Evolutionary conservation across 1,284 basidiomycete genomes (phyloP).

Genomic region (Neonothopanus nambi): DNA sequence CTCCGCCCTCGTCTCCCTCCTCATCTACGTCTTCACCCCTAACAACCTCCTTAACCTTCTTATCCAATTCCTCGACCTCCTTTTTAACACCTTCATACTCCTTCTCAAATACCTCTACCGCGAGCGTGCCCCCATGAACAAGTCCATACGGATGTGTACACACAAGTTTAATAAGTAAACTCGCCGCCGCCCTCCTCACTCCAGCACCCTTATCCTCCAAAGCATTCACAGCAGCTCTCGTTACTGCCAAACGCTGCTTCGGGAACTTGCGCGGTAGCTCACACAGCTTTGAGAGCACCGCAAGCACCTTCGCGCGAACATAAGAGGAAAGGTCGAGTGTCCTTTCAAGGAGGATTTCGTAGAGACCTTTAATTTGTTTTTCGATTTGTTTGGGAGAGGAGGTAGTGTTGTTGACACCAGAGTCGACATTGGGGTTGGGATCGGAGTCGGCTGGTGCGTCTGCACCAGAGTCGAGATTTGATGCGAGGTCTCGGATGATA

Average conservation of each 20-base stretch:
- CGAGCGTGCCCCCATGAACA: slow-evolving; percentile 84
- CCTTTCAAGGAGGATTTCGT: slow-evolving; percentile 83
- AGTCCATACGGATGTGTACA: slow-evolving; percentile 91
- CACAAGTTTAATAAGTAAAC: slow-evolving; percentile 77
- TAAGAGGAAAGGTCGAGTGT: slow-evolving; percentile 90
- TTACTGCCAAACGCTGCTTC: slow-evolving; percentile 80
- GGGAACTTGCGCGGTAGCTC: slow-evolving; percentile 85
- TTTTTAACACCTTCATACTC: slow-evolving; percentile 68
- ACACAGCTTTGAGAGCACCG: slow-evolving; percentile 71
- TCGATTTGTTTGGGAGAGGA: slow-evolving; percentile 62
- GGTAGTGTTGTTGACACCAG: slow-evolving; percentile 35
- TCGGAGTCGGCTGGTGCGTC: slow-evolving; percentile 34
- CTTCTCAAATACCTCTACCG: slow-evolving; percentile 73
- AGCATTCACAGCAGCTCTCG: slow-evolving; percentile 74
- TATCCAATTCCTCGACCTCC: slow-evolving; percentile 61
- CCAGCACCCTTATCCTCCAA: slow-evolving; percentile 90
- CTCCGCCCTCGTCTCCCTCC: slow-evolving; percentile 24
- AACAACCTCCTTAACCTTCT: slow-evolving; percentile 47
- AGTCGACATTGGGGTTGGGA: background rate
- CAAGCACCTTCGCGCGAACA: slow-evolving; percentile 87
- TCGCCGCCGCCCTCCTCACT: slow-evolving; percentile 85
- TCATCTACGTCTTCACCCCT: slow-evolving; percentile 34
- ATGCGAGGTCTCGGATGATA: slow-evolving; percentile 77
- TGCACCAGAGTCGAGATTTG: slow-evolving; percentile 29
- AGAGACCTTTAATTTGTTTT: slow-evolving; percentile 85